Evolutionary conservation across 2,329 filamentous ascomycete species (phyloP).

Genomic region (Paracoccidioides brasiliensis): DNA sequence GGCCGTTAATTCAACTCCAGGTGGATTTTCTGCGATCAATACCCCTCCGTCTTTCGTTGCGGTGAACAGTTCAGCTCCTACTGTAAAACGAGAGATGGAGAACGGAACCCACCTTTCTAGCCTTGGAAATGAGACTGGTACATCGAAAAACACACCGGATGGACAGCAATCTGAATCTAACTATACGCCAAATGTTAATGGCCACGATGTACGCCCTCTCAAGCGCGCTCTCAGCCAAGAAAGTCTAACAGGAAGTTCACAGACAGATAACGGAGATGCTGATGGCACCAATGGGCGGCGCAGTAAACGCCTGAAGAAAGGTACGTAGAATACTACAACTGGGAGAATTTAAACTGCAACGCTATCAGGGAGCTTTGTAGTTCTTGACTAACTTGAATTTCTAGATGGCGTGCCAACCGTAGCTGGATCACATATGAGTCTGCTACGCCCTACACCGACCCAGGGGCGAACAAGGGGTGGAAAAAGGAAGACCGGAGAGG

Average conservation of each 20-base stretch:
- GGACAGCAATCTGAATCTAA: constrained; percentile 43
- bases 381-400: constrained; percentile 18
- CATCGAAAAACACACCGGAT: constrained; percentile 53
- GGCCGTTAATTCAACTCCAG: constrained; percentile 50
- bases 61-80: constrained; percentile 24
- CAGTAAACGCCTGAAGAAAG: constrained; percentile 87
- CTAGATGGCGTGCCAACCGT: constrained; percentile 47
- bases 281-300: constrained; percentile 59
- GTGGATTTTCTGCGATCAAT: constrained; percentile 49
- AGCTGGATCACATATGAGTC: constrained; percentile 91
- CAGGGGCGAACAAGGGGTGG: constrained; percentile 45
- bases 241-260: constrained; percentile 30
- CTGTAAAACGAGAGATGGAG: constrained; percentile 41
- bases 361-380: constrained; percentile 4
- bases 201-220: constrained; percentile 42
- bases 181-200: constrained; percentile 41
- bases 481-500: constrained; percentile 46
- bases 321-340: constrained; percentile 31
- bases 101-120: constrained; percentile 47
- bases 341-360: background rate
- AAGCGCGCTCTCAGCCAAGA: constrained; percentile 65
- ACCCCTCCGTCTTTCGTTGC: constrained; percentile 32
- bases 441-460: constrained; percentile 65
- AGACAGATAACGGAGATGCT: constrained; percentile 37
- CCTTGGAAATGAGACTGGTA: constrained; percentile 49